These are phyloP conservation scores for Neopestalotiopsis rosae DNA, from an alignment of 2,329 filamentous ascomycete genomes.

Conservation along the genomic window DNA sequence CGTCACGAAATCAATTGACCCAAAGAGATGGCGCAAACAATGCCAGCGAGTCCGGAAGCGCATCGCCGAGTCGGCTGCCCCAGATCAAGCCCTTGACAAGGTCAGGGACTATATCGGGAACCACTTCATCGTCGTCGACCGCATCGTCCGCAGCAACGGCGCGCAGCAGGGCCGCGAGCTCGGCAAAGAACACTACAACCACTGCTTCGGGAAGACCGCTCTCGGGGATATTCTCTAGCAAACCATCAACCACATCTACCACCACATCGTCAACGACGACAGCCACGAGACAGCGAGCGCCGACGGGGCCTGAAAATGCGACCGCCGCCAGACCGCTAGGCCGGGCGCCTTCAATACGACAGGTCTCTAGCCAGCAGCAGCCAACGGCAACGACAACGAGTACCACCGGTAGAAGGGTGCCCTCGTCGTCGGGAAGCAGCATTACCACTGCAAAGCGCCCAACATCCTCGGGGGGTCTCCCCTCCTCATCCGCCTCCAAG, in stretches of 20 bases:
- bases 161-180: conserved; percentile 5
- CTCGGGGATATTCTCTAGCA: conserved; percentile 17
- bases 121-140: conserved; percentile 22
- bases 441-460: conserved; percentile 25
- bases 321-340: conserved; percentile 29
- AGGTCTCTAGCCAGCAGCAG: conserved; percentile 17
- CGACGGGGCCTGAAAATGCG: conserved; percentile 24
- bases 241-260: background rate
- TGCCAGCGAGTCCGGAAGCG: conserved; percentile 38
- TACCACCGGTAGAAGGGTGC: conserved; percentile 15
- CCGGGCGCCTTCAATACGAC: conserved; percentile 33
- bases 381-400: background rate
- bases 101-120: conserved; percentile 33
- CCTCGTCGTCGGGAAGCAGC: conserved; percentile 20
- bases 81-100: conserved; percentile 47
- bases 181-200: conserved; percentile 7
- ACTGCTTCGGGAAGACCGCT: conserved; percentile 15
- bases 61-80: conserved; percentile 57
- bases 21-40: conserved; percentile 25
- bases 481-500: conserved; percentile 23
- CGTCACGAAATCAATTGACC: conserved; percentile 22
- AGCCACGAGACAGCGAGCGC: conserved; percentile 1
- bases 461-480: conserved; percentile 34
- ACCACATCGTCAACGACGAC: background rate
- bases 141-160: conserved; percentile 17